Percentiles rank a stretch among this genome's conserved stretches.
phyloP scores from a whole-genome alignment of 2,329 filamentous ascomycete genomes.

The Alternaria gaisen region DNA sequence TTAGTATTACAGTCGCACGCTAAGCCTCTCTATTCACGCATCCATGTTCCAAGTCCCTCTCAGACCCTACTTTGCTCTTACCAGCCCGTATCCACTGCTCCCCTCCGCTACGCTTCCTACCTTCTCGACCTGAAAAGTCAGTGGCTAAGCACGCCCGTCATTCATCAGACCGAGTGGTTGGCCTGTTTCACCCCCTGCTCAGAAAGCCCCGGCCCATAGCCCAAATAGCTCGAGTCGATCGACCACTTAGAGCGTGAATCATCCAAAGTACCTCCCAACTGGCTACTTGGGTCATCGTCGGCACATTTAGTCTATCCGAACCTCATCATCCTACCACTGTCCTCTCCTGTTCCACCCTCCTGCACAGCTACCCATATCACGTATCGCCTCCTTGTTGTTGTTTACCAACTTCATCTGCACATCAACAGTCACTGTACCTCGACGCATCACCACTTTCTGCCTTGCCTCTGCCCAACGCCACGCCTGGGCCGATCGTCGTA shows the following conservation, averaged over 20 bases:
- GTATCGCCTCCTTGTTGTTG: constrained; percentile 32
- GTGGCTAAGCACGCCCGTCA: constrained; percentile 49
- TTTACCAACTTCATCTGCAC: constrained; percentile 31
- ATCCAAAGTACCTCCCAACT: constrained; percentile 43
- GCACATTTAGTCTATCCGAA: constrained; percentile 46
- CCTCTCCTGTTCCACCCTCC: constrained; percentile 35
- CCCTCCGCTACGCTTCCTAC: constrained; percentile 39
- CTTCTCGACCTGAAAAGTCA: constrained; percentile 38
- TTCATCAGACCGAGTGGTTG: constrained; percentile 48
- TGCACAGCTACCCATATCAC: constrained; percentile 30
- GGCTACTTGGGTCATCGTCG: constrained; percentile 43
- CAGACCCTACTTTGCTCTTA: constrained; percentile 44
- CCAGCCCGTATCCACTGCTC: constrained; percentile 41
- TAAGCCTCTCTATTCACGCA: constrained; percentile 45
- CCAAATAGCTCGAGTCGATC: constrained; percentile 49
- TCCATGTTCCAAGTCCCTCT: constrained; percentile 43
- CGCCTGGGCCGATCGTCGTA: constrained; percentile 27
- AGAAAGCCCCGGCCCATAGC: constrained; percentile 40
- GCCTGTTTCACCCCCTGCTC: constrained; percentile 50
- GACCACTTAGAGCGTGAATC: constrained; percentile 49
- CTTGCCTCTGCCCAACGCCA: constrained; percentile 40
- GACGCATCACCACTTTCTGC: constrained; percentile 33
- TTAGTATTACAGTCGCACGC: constrained; percentile 44
- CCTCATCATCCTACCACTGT: constrained; percentile 38
- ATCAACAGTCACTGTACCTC: constrained; percentile 19